Conservation (phyloP, 805 yeast genomes). For the Ogataea dorogensis region DNA sequence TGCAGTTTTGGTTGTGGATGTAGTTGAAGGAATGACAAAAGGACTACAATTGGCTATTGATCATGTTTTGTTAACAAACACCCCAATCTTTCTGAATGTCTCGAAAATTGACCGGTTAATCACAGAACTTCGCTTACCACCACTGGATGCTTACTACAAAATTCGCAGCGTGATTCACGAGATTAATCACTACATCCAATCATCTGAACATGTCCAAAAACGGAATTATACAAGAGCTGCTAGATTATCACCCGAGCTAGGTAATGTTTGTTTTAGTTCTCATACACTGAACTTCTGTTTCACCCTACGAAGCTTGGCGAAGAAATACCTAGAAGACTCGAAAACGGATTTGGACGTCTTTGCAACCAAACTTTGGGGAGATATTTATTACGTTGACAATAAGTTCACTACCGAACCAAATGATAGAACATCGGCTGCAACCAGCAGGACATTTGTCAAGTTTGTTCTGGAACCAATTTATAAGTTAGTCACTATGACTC, state of each 20-base stretch:
- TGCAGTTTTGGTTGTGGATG: constrained; percentile 72
- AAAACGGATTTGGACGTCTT: constrained; percentile 40
- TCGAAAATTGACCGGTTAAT: constrained; percentile 87
- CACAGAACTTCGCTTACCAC: constrained; percentile 74
- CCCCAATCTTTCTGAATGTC: constrained; percentile 58
- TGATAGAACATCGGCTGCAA: constrained; percentile 24
- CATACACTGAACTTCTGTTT: constrained; percentile 61
- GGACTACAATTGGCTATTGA: constrained; percentile 52
- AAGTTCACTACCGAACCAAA: constrained; percentile 42
- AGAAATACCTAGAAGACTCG: constrained; percentile 39
- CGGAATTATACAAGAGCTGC: constrained; percentile 30
- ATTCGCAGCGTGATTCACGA: constrained; percentile 58
- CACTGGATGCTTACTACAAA: constrained; percentile 69
- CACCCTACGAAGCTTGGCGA: constrained; percentile 63
- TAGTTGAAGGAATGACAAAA: constrained; percentile 76
- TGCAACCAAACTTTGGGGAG: constrained; percentile 73
- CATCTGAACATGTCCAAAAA: constrained; percentile 23
- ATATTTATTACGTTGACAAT: constrained; percentile 50
- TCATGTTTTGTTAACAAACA: constrained; percentile 47
- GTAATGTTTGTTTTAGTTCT: constrained; percentile 77
- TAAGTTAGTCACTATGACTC: constrained; percentile 61
- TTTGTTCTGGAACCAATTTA: constrained; percentile 79
- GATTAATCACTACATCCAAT: constrained; percentile 53
- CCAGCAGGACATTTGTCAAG: constrained; percentile 49
- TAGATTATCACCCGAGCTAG: constrained; percentile 55